Evolutionary conservation across 2,329 filamentous ascomycete genomes (phyloP).

Genomic region (Scolecobasidium constrictum): DNA sequence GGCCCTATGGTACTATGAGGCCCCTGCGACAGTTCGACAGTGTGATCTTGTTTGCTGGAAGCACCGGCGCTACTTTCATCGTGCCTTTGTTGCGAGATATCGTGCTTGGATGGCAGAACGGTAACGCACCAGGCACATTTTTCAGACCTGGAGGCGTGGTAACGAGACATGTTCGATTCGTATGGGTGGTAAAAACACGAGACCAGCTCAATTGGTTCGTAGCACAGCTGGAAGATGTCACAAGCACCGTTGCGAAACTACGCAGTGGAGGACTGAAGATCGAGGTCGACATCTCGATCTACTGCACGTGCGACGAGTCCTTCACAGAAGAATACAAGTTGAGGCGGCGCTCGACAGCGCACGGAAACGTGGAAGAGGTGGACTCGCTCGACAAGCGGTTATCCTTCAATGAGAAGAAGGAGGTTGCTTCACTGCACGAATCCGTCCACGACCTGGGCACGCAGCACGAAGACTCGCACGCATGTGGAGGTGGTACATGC

Average conservation of each 20-base stretch:
- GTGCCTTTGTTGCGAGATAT: constrained; percentile 46
- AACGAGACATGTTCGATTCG: constrained; percentile 41
- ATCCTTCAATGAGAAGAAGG: constrained; percentile 17
- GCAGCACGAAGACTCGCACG: constrained; percentile 7
- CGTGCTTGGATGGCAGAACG: constrained; percentile 34
- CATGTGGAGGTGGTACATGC: constrained; percentile 27
- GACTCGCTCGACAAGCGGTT: constrained; percentile 9
- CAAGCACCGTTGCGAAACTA: constrained; percentile 31
- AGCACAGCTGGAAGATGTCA: constrained; percentile 35
- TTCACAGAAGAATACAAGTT: constrained; percentile 30
- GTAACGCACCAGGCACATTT: constrained; percentile 10
- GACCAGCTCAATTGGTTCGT: constrained; percentile 43
- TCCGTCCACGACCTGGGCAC: constrained; percentile 6
- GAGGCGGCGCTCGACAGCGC: neutral
- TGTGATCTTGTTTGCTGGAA: constrained; percentile 47
- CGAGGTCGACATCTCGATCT: constrained; percentile 41
- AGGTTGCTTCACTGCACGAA: constrained; percentile 13
- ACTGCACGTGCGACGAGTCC: constrained; percentile 42
- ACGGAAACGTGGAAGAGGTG: constrained; percentile 11
- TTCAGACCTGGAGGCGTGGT: constrained; percentile 21
- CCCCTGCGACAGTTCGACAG: constrained; percentile 50
- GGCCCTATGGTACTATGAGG: constrained; percentile 41
- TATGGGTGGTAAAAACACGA: constrained; percentile 49
- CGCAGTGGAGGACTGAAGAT: constrained; percentile 26
- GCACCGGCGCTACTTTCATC: constrained; percentile 49